These are phyloP conservation scores for Penicillium hesseltinei DNA, from an alignment of 2,329 filamentous ascomycete genomes.

Conservation along the genomic window DNA sequence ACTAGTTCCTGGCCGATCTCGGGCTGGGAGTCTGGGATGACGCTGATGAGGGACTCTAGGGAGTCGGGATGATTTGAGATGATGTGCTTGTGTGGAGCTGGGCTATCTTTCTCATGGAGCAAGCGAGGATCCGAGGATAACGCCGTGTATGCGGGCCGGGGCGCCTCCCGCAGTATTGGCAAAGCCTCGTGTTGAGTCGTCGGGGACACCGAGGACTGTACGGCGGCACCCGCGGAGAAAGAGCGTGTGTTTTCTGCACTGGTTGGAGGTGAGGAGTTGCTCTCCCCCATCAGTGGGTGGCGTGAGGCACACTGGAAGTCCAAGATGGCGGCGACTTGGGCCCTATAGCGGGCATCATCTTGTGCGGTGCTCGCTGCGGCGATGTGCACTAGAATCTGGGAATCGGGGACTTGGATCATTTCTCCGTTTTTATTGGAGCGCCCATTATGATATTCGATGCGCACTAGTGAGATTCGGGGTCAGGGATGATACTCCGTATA, in stretches of 20 bases:
- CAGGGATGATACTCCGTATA: background rate
- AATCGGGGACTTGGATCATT: background rate
- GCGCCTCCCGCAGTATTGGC: constrained; percentile 7
- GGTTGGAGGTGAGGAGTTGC: background rate
- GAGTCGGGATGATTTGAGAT: constrained; percentile 18
- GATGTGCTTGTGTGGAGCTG: background rate
- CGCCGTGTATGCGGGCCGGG: background rate
- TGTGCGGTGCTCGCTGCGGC: constrained; percentile 37
- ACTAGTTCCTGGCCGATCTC: constrained; percentile 9
- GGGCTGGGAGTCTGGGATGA: constrained; percentile 43
- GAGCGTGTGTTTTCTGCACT: background rate
- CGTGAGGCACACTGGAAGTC: constrained; percentile 34
- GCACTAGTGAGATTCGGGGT: background rate
- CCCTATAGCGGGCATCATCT: constrained; percentile 41
- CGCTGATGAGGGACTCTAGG: constrained; percentile 37
- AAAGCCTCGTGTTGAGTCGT: constrained; percentile 4
- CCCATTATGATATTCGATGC: background rate
- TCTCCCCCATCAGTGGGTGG: constrained; percentile 6
- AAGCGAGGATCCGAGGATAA: background rate
- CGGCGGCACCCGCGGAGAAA: background rate
- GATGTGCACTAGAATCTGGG: constrained; percentile 44
- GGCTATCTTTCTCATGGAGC: background rate
- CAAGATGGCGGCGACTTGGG: constrained; percentile 39
- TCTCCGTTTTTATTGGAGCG: background rate
- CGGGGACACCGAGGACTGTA: background rate